phyloP scores from a whole-genome alignment of 1,284 basidiomycete species.

The Ceratobasidium sp. region DNA sequence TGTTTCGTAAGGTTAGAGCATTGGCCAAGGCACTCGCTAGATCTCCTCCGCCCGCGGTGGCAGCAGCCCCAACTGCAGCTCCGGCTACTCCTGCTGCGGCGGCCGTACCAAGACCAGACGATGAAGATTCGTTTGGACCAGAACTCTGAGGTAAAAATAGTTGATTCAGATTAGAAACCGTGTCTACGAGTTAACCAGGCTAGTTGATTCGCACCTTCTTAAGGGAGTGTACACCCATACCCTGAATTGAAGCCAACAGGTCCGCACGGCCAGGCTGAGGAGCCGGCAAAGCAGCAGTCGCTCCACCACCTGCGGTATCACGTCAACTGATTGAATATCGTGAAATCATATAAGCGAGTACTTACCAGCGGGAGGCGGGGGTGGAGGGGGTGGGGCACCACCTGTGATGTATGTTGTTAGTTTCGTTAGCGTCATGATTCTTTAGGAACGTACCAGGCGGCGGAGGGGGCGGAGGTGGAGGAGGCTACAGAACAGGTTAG shows the following conservation, averaged over 20 bases:
- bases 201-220: slow-evolving; percentile 71
- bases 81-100: slow-evolving; percentile 63
- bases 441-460: slow-evolving; percentile 49
- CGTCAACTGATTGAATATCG: not conserved
- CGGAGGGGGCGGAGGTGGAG: slow-evolving; percentile 52
- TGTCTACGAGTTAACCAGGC: not conserved
- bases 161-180: slow-evolving; percentile 47
- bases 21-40: slow-evolving; percentile 76
- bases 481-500: slow-evolving; percentile 53
- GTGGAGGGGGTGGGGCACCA: slow-evolving; percentile 58
- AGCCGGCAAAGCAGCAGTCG: slow-evolving; percentile 28
- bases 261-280: slow-evolving; percentile 65
- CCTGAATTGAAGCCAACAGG: slow-evolving; percentile 76
- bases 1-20: slow-evolving; percentile 82
- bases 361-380: slow-evolving; percentile 53
- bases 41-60: slow-evolving; percentile 65
- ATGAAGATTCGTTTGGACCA: not conserved
- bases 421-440: not conserved
- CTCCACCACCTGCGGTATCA: slow-evolving; percentile 9
- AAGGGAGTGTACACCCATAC: slow-evolving; percentile 77
- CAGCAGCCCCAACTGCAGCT: slow-evolving; percentile 60
- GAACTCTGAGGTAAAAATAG: slow-evolving; percentile 23
- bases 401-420: slow-evolving; percentile 34
- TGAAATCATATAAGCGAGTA: not conserved
- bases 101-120: slow-evolving; percentile 51